Evolutionary conservation across 2,329 filamentous ascomycete genomes (phyloP).

Genomic region (Diaporthe nobilis): DNA sequence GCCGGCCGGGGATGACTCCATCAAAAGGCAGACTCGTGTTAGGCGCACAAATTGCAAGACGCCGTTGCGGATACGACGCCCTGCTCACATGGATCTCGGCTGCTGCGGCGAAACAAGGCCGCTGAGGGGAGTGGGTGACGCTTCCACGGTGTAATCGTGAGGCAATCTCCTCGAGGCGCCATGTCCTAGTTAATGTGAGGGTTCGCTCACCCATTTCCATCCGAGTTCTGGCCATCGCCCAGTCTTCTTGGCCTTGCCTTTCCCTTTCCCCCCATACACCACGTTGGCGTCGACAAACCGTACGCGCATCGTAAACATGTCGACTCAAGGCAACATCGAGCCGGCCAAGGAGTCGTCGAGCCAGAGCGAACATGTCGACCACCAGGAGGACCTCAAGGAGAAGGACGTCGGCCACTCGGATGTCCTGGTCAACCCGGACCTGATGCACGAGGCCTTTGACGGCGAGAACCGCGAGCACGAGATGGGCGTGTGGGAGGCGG

Average conservation of each 20-base stretch:
- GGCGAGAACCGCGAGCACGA: conserved; percentile 60
- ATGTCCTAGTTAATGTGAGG: neutral
- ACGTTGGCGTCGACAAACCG: neutral
- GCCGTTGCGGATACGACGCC: conserved; percentile 2
- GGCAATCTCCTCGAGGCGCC: neutral
- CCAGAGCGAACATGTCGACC: conserved; percentile 4
- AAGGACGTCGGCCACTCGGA: conserved; percentile 52
- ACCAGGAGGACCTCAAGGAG: conserved; percentile 17
- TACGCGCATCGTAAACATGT: neutral
- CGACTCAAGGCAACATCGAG: conserved; percentile 13
- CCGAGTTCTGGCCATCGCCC: neutral
- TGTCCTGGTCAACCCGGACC: conserved; percentile 52
- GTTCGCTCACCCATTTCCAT: neutral
- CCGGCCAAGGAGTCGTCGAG: conserved; percentile 5
- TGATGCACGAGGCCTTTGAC: conserved; percentile 57
- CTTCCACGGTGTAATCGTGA: neutral
- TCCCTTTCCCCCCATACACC: neutral
- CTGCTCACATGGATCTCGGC: neutral
- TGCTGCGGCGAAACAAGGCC: neutral
- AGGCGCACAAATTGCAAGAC: conserved; percentile 21
- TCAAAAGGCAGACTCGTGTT: neutral
- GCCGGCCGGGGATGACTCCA: neutral
- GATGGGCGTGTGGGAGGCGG: conserved; percentile 56
- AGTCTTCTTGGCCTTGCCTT: neutral
- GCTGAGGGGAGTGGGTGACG: neutral